phyloP scores from a whole-genome alignment of 164 flowering plant species.

The Taxillus chinensis region DNA sequence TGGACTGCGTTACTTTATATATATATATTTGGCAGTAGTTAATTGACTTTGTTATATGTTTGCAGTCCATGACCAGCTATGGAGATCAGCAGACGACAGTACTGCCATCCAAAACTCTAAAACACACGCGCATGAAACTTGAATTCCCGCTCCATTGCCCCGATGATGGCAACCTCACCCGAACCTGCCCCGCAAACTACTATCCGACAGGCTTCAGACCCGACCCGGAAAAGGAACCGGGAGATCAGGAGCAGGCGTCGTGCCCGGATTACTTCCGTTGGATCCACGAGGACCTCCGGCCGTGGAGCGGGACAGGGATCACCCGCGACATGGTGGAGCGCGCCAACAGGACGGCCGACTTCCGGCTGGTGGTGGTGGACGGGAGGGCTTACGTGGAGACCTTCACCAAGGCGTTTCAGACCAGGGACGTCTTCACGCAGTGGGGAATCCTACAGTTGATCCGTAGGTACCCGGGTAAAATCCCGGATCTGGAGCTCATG shows the following conservation, averaged over 20 bases:
- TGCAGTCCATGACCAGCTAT: too few species aligned
- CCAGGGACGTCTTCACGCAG: slow-evolving; percentile 45
- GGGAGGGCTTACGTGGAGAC: slow-evolving; percentile 54
- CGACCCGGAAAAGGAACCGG: neutral
- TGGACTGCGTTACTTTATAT: too few species aligned
- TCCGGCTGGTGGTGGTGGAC: slow-evolving; percentile 35
- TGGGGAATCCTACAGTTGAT: slow-evolving; percentile 69
- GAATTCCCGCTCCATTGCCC: neutral
- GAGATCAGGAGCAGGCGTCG: neutral
- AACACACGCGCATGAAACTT: too few species aligned
- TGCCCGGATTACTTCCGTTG: slow-evolving; percentile 77
- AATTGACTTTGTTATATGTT: too few species aligned
- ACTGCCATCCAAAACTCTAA: too few species aligned
- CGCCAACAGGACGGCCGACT: slow-evolving; percentile 43
- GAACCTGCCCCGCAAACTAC: neutral
- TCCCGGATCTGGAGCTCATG: slow-evolving; percentile 70
- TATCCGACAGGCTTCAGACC: neutral
- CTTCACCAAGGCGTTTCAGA: slow-evolving; percentile 31
- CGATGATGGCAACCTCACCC: neutral
- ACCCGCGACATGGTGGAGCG: slow-evolving; percentile 42
- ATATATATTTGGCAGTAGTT: too few species aligned
- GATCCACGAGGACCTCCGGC: slow-evolving; percentile 67
- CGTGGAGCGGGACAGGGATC: slow-evolving; percentile 59
- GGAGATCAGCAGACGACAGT: too few species aligned
- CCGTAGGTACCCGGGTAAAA: slow-evolving; percentile 48